Evolutionary conservation across 1,284 basidiomycete genomes (phyloP).

Genomic region (Sutorius eximius): DNA sequence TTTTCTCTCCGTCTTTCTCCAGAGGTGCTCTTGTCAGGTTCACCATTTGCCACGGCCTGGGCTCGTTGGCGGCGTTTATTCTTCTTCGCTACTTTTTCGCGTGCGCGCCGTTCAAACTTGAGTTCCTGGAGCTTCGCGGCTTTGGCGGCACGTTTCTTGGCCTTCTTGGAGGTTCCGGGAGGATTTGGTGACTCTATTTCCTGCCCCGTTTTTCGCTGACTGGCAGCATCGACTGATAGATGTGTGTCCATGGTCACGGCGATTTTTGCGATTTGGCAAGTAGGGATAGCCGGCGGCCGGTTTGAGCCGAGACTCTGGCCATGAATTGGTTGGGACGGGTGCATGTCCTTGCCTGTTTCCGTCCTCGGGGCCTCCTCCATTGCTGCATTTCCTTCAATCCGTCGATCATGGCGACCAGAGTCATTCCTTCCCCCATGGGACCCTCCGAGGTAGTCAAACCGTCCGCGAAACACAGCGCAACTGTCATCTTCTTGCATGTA

Average conservation of each 20-base stretch:
- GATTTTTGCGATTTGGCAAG: conserved; percentile 3
- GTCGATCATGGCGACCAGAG: conserved; percentile 25
- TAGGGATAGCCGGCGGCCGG: conserved; percentile 21
- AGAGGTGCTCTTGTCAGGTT: conserved; percentile 49
- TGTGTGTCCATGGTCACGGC: conserved; percentile 20
- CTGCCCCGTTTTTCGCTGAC: conserved; percentile 14
- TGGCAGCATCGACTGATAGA: conserved; percentile 5
- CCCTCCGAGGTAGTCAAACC: conserved; percentile 54
- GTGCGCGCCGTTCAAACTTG: conserved; percentile 75
- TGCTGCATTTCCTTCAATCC: conserved; percentile 1
- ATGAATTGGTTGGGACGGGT: not conserved
- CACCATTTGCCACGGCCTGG: conserved; percentile 56
- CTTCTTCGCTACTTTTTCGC: conserved; percentile 71
- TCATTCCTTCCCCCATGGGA: conserved; percentile 28
- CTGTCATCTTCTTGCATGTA: conserved; percentile 88
- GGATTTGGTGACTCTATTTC: conserved; percentile 16
- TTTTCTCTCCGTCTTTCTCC: conserved; percentile 43
- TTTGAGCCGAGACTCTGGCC: conserved; percentile 21
- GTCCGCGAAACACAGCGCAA: conserved; percentile 71
- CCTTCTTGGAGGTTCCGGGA: conserved; percentile 70
- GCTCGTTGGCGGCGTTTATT: conserved; percentile 59
- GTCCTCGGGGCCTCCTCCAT: conserved; percentile 2
- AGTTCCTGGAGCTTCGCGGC: conserved; percentile 62
- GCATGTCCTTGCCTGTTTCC: not conserved
- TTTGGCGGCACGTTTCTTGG: conserved; percentile 75